These are phyloP conservation scores for Carex arenaria DNA, from an alignment of 202 grass and related monocot genomes.

Conservation along the genomic window DNA sequence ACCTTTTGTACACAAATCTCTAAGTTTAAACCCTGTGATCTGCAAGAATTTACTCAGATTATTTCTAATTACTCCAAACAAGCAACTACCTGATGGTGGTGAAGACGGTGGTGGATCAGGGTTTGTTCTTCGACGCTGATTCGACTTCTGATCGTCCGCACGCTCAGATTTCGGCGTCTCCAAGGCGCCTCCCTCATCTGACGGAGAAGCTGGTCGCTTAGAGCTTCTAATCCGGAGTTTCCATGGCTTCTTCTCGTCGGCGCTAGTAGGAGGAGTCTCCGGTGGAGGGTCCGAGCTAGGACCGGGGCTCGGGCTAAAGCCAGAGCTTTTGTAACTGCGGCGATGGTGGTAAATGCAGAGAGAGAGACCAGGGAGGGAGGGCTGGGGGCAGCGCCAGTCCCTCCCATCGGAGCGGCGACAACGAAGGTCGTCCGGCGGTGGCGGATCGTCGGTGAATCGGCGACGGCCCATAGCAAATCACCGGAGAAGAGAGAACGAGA, in stretches of 20 bases:
- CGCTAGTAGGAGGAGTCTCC: not conserved
- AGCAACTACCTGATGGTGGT: conserved; percentile 19
- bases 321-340: conserved; percentile 16
- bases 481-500: conserved; percentile 3
- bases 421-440: conserved; percentile 47
- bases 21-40: not conserved
- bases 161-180: conserved; percentile 4
- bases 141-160: conserved; percentile 9
- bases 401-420: conserved; percentile 47
- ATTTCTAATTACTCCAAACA: not conserved
- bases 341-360: conserved; percentile 26
- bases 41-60: not conserved
- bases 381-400: conserved; percentile 25
- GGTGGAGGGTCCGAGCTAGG: not conserved
- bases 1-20: not conserved
- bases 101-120: conserved; percentile 14
- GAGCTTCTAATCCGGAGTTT: conserved; percentile 16
- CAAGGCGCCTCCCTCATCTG: not conserved
- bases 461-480: conserved; percentile 31
- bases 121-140: not conserved
- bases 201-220: conserved; percentile 5
- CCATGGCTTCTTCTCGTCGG: conserved; percentile 22
- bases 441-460: conserved; percentile 35
- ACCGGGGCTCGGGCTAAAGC: not conserved
- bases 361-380: not conserved